These are phyloP conservation scores for Toxoplasma gondii DNA, from an alignment of 169 alveolate genomes.

Conservation along the genomic window DNA sequence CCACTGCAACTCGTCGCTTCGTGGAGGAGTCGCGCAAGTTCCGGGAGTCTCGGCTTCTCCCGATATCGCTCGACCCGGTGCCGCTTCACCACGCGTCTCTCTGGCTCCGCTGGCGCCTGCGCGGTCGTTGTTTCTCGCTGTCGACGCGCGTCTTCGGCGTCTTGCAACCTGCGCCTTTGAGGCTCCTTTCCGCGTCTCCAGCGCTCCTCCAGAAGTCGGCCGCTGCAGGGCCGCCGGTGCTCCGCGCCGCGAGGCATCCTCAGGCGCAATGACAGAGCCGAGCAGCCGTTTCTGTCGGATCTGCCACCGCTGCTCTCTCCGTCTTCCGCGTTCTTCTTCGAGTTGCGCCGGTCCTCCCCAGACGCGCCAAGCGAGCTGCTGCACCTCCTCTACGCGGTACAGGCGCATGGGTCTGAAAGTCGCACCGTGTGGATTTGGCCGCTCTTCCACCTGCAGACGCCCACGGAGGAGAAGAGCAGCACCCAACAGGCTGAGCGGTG, in stretches of 20 bases:
- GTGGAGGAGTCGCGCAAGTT: background rate
- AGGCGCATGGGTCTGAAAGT: conserved; percentile 9
- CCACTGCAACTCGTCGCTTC: background rate
- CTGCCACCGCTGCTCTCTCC: conserved; percentile 44
- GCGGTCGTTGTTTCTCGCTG: too few species aligned
- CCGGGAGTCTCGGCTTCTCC: background rate
- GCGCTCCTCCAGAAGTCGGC: background rate
- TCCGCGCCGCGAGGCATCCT: background rate
- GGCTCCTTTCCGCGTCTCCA: background rate
- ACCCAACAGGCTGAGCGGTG: background rate
- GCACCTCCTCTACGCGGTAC: background rate
- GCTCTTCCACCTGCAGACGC: conserved; percentile 17
- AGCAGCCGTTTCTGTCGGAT: conserved; percentile 10
- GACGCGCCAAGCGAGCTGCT: conserved; percentile 10
- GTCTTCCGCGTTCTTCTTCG: background rate
- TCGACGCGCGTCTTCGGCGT: background rate
- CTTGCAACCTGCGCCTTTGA: background rate
- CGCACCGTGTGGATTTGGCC: conserved; percentile 38
- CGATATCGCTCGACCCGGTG: too few species aligned
- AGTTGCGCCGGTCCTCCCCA: background rate
- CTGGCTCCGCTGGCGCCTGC: too few species aligned
- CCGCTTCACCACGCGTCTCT: too few species aligned
- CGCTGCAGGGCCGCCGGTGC: background rate
- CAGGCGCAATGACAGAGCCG: background rate
- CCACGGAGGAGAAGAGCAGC: background rate